Percentiles rank a stretch among this genome's conserved stretches.
Evolutionary conservation across 78 protist species (phyloP).

Genomic region (Isochrysis galbana): DNA sequence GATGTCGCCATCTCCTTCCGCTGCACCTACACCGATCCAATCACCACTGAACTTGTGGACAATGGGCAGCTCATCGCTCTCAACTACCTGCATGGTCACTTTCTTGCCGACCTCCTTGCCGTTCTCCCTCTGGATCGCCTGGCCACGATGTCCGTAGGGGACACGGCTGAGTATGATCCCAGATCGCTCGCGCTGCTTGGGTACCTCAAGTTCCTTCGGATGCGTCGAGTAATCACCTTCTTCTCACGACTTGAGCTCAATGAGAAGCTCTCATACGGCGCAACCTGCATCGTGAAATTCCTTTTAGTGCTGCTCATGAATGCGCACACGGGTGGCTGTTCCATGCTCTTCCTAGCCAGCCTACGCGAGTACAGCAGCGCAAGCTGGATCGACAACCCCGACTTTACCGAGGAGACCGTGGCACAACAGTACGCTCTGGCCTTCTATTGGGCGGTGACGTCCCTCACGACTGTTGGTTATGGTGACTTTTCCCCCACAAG

Average conservation of each 20-base stretch:
- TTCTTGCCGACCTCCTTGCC: not conserved
- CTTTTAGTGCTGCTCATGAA: not conserved
- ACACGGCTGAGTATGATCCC: too few species aligned
- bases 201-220: not conserved
- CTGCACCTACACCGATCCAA: not conserved
- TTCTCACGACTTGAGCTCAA: not conserved
- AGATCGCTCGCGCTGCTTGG: not conserved
- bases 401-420: not conserved
- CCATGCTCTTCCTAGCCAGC: not conserved
- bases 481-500: not conserved
- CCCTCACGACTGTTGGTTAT: not conserved
- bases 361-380: not conserved
- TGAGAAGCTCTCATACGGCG: not conserved
- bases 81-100: too few species aligned
- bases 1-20: not conserved
- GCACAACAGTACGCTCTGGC: not conserved
- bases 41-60: not conserved
- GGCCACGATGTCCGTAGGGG: too few species aligned
- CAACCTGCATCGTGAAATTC: not conserved
- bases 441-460: not conserved
- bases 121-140: not conserved
- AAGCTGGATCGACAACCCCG: not conserved
- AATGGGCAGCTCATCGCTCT: too few species aligned
- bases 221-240: not conserved
- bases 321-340: not conserved